Evolutionary conservation across 164 flowering plant species (phyloP).

Genomic region (Vitis vinifera): ASM3070453v1 NC_081805.1:3700001-3700500

Average conservation of each 20-base stretch:
- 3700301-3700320: constrained; percentile 85
- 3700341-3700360: constrained; percentile 85
- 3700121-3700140: no score
- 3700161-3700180: no score
- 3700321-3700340: constrained; percentile 90
- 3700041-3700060: no score
- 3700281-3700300: constrained; percentile 94
- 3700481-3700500: constrained; percentile 93
- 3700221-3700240: not conserved
- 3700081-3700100: no score
- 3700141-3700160: no score
- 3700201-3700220: not conserved
- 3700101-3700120: no score
- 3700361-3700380: constrained; percentile 82
- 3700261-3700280: constrained; percentile 45
- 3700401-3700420: not conserved
- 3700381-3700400: constrained; percentile 51
- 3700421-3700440: not conserved
- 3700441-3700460: no score
- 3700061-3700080: no score
- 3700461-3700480: constrained; percentile 73
- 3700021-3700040: no score
- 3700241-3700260: constrained; percentile 8
- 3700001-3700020: no score
- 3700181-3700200: no score